Evolutionary conservation across 2,329 filamentous ascomycete genomes (phyloP), one percentile per base, ranked within the genome.

Genomic region (Clonostachys rosea): DNA sequence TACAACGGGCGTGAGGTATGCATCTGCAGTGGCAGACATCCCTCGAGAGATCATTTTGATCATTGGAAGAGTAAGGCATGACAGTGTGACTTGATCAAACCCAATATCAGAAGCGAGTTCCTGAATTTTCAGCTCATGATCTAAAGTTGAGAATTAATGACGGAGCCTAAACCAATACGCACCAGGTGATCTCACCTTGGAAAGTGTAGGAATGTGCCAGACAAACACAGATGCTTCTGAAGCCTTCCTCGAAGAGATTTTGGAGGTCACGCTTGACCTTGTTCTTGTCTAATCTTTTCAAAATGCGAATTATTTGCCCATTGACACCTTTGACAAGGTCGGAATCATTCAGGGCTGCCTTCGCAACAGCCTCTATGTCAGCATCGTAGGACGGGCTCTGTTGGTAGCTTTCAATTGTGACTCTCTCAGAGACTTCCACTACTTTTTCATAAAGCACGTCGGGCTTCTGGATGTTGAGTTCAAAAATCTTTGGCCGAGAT

Each of bases 181-280:
- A 3, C 9, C 7, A 7, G 24, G 8, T 30, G 8, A 30, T 8
- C 24, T 30, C 24, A 30, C 24, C 24, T 30, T 30, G 89, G 58
- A 88, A 95, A 1, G 89, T 91, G 60, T 95, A 95, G 3, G 86
- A 85, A 59, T 95, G 90, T 83, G 95, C 89, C 49, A 95, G 69
- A 52, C 88, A 92, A 4, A 95, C 87, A 10, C 90, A 89, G 52
- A 95, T 83, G 57, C 87, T 92, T 52, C 76, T 75, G 57, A 91
- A 82, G 1, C 83, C 85, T 46, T 86, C 77, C 10, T 82, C 76
- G 45, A 78, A 82, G 1, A 87, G 68, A 3, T 69, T 63, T 52
- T 83, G 70, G 16, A 87, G 62, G 53, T 85, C 76, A 16, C 67
- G 56, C 48, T 70, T 62, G 48, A 83, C 77, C 30, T 67, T 62